A percentile compares a stretch with the other conserved stretches of the same genome.
Evolutionary conservation across 2,329 filamentous ascomycete species (phyloP).

Genomic region (Pseudocercospora cruenta): DNA sequence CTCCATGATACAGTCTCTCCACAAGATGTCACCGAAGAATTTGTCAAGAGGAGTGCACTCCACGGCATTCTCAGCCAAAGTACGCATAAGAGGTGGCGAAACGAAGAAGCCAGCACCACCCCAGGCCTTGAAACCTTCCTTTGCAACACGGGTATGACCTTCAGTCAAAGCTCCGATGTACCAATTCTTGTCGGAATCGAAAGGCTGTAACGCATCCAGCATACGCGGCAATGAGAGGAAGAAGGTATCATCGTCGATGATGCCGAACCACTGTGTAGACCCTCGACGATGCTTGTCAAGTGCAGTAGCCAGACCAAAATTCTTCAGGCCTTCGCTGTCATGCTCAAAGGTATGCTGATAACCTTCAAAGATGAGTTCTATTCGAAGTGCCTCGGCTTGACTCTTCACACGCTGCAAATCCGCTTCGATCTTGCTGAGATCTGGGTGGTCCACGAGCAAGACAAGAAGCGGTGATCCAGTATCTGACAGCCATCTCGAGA

Average conservation of each 20-base stretch:
- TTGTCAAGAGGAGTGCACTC: slow-evolving; percentile 29
- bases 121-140: slow-evolving; percentile 37
- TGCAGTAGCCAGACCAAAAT: slow-evolving; percentile 32
- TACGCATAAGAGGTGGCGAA: slow-evolving; percentile 33
- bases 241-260: slow-evolving; percentile 39
- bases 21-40: slow-evolving; percentile 33
- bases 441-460: slow-evolving; percentile 30
- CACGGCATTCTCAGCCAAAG: slow-evolving; percentile 27
- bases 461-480: slow-evolving; percentile 32
- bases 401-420: slow-evolving; percentile 17
- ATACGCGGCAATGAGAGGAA: slow-evolving; percentile 32
- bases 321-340: slow-evolving; percentile 32
- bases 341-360: slow-evolving; percentile 23
- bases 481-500: slow-evolving; percentile 33
- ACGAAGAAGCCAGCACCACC: slow-evolving; percentile 37
- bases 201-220: slow-evolving; percentile 28
- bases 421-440: slow-evolving; percentile 19
- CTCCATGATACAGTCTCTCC: slow-evolving; percentile 34
- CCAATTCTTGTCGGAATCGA: slow-evolving; percentile 26
- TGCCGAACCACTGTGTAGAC: slow-evolving; percentile 32
- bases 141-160: slow-evolving; percentile 30
- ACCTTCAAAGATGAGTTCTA: slow-evolving; percentile 31
- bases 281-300: slow-evolving; percentile 24
- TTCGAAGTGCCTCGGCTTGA: slow-evolving; percentile 23
- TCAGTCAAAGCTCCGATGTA: slow-evolving; percentile 36